Evolutionary conservation across 1,139 yeast genomes (phyloP), one percentile per base, ranked within the genome.

Genomic region (Meyerozyma smithsonii): DNA sequence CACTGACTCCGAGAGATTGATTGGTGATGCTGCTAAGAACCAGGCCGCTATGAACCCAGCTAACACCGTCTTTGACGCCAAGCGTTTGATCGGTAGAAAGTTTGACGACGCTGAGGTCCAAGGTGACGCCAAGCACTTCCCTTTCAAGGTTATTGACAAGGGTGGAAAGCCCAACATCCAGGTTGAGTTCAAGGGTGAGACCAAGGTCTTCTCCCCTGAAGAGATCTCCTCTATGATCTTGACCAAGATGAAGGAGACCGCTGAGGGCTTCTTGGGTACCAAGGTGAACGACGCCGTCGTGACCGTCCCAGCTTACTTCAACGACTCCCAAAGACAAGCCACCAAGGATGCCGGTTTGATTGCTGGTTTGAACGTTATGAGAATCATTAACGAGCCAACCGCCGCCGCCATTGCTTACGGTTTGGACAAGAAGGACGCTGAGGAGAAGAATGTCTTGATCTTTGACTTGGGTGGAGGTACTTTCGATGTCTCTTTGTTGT

Each of bases 381-480:
- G 81, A 70, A 76, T 76, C 47, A 76, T 76, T 50, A 76, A 76
- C 58, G 81, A 76, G 63, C 81, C 81, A 50, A 76, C 81, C 43
- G 81, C 81, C 33, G 81, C 81, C 46, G 81, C 81, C 48, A 75
- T 76, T 60, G 81, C 81, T 43, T 76, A 76, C 59, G 81, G 81
- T 60, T 69, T 76, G 54, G 83, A 80, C 66, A 84, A 85, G 70
- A 84, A 85, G 70, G 61, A 52, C 39, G 81, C 82, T 50, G 74
- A 75, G 54, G 73, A 69, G 72, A 87, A 87, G 74, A 84, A 87
- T 62, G 94, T 89, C 43, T 78, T 89, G 61, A 88, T 89, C 58
- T 89, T 88, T 69, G 97, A 89, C 69, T 77, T 89, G 61, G 97
- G 97, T 80, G 97, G 97, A 75, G 97, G 97, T 78, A 89, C 97